These are phyloP conservation scores for Zopfochytrium polystomum DNA, from an alignment of 371 early-diverging fungal species.

Conservation along the genomic window DNA sequence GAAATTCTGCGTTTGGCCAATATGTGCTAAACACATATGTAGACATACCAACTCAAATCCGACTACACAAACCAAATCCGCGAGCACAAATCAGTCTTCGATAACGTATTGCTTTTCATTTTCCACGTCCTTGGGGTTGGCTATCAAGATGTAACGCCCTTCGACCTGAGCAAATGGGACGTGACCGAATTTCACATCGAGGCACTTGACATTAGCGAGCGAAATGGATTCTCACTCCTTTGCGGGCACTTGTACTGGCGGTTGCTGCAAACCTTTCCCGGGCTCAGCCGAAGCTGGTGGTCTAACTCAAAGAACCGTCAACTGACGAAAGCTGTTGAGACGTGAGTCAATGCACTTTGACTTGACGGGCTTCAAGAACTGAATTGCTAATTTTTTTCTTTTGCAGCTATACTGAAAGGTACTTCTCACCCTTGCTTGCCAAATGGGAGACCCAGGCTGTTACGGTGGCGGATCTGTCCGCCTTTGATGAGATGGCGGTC, in stretches of 20 bases:
- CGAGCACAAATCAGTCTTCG: constrained; percentile 48
- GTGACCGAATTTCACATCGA: constrained; percentile 61
- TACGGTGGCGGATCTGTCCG: constrained; percentile 43
- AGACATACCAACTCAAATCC: constrained; percentile 76
- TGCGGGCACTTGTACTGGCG: constrained; percentile 72
- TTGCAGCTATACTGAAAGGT: constrained; percentile 60
- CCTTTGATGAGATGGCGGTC: constrained; percentile 60
- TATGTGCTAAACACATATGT: no score
- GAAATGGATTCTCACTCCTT: constrained; percentile 52
- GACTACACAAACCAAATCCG: constrained; percentile 63
- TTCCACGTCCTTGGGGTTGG: constrained; percentile 67
- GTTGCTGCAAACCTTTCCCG: constrained; percentile 62
- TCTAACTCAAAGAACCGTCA: constrained; percentile 77
- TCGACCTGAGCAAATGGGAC: constrained; percentile 73
- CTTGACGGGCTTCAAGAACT: background rate
- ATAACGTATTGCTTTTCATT: constrained; percentile 57
- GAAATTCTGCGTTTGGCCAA: background rate
- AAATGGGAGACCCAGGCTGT: constrained; percentile 55
- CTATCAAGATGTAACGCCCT: constrained; percentile 43
- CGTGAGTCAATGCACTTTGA: constrained; percentile 35
- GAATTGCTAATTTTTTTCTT: background rate
- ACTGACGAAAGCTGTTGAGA: constrained; percentile 67
- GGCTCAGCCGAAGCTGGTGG: constrained; percentile 81
- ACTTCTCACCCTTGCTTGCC: constrained; percentile 66
- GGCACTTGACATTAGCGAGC: constrained; percentile 20